Conservation (phyloP, 1,284 basidiomycete species). For the Ganoderma lingzhi region DNA sequence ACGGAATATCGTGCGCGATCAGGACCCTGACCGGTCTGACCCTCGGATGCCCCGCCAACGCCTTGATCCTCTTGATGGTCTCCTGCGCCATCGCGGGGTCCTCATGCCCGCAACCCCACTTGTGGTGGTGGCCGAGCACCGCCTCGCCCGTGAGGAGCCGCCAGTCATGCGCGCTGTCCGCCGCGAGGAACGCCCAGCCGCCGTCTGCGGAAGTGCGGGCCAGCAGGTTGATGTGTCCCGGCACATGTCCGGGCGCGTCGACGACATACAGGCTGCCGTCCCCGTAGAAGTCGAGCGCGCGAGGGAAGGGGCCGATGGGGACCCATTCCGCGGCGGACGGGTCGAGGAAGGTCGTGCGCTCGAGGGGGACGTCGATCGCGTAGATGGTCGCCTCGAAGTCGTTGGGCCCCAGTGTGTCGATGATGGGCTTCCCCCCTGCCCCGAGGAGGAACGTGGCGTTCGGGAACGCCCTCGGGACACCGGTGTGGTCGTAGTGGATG, state of each 20-base stretch:
- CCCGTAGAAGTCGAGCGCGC: constrained; percentile 58
- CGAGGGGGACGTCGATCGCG: constrained; percentile 49
- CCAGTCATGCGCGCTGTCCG: constrained; percentile 64
- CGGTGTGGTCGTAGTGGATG: constrained; percentile 46
- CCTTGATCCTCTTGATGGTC: constrained; percentile 50
- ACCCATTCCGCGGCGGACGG: constrained; percentile 15
- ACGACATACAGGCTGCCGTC: constrained; percentile 66
- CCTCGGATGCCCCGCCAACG: constrained; percentile 45
- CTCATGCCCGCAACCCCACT: constrained; percentile 49
- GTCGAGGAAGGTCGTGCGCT: constrained; percentile 47
- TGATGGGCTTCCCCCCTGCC: constrained; percentile 43
- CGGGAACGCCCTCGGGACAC: constrained; percentile 40
- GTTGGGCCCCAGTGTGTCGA: constrained; percentile 51
- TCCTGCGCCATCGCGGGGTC: constrained; percentile 51
- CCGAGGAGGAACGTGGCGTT: constrained; percentile 42
- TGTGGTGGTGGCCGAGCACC: constrained; percentile 44
- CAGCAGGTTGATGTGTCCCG: constrained; percentile 61
- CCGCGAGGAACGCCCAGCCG: constrained; percentile 62
- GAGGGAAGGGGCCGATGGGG: constrained; percentile 57
- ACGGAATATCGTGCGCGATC: constrained; percentile 60
- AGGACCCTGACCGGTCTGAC: constrained; percentile 58
- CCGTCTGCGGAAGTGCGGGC: constrained; percentile 63
- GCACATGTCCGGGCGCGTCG: constrained; percentile 61
- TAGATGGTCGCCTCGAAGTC: constrained; percentile 46
- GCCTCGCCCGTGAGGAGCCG: constrained; percentile 56